A percentile compares a stretch with the other conserved stretches of the same genome.
phyloP scores from a whole-genome alignment of 352 stramenopile species.

The Phytophthora capsici region DNA sequence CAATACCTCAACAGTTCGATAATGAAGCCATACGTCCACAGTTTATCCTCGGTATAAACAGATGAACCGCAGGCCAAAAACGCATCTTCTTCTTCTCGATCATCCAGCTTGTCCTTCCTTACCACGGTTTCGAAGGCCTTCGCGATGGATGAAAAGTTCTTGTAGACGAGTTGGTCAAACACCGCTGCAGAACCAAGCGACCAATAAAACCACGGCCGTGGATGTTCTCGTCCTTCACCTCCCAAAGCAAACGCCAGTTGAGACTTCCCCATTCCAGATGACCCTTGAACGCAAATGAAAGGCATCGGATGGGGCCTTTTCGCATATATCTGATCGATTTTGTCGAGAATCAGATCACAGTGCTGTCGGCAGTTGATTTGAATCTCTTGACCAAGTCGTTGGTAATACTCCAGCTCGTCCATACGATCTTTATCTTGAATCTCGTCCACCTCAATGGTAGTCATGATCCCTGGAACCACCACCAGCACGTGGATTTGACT shows the following conservation, averaged over 20 bases:
- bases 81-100: neutral
- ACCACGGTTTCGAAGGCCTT: neutral
- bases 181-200: neutral
- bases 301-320: too few species aligned
- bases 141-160: neutral
- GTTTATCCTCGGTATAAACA: neutral
- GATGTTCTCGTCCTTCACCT: too few species aligned
- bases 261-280: too few species aligned
- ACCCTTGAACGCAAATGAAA: too few species aligned
- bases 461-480: neutral
- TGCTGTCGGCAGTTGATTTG: neutral
- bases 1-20: too few species aligned
- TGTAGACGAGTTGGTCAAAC: neutral
- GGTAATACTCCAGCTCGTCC: slow-evolving; percentile 2
- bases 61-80: neutral
- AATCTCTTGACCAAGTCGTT: neutral
- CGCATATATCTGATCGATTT: slow-evolving; percentile 1
- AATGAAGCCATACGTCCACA: neutral
- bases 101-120: neutral
- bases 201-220: too few species aligned
- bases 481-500: slow-evolving; percentile 7
- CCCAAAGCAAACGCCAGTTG: too few species aligned
- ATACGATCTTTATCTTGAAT: neutral
- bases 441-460: neutral
- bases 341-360: slow-evolving; percentile 8